Conservation (phyloP, 2,329 filamentous ascomycete species). For the Neopestalotiopsis clavispora region DNA sequence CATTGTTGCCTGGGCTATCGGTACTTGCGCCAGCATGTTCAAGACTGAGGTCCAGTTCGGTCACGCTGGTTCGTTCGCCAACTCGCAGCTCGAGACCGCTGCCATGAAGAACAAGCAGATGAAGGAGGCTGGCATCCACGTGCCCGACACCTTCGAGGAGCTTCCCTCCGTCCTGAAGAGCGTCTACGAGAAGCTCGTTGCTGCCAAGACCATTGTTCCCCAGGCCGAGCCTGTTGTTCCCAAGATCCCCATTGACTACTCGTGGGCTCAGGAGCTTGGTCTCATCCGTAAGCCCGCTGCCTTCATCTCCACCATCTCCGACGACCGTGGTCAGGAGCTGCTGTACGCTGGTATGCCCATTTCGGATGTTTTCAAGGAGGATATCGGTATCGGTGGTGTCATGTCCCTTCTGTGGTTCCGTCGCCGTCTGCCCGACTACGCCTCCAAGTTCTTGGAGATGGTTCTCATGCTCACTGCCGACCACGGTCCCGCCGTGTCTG, state of each 20-base stretch:
- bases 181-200: constrained; percentile 89
- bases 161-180: constrained; percentile 76
- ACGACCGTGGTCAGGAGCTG: constrained; percentile 99
- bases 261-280: constrained; percentile 98
- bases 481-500: constrained; percentile 97
- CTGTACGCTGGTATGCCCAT: constrained; percentile 99
- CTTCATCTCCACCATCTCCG: constrained; percentile 99
- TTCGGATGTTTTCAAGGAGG: constrained; percentile 99
- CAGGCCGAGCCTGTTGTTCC: constrained; percentile 88
- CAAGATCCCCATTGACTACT: constrained; percentile 99
- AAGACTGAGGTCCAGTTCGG: constrained; percentile 99
- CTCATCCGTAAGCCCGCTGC: constrained; percentile 99
- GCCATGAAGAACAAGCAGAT: constrained; percentile 96
- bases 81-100: constrained; percentile 98
- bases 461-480: constrained; percentile 99
- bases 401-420: constrained; percentile 99
- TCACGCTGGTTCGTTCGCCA: constrained; percentile 97
- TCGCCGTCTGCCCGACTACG: constrained; percentile 91
- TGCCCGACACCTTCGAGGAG: constrained; percentile 96
- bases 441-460: constrained; percentile 99
- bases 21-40: constrained; percentile 99
- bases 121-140: constrained; percentile 91
- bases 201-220: constrained; percentile 83
- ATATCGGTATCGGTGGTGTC: constrained; percentile 98
- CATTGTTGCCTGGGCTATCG: constrained; percentile 98